Conservation (phyloP, 495 filamentous ascomycete species). For the Geoglossum glabrum region DNA sequence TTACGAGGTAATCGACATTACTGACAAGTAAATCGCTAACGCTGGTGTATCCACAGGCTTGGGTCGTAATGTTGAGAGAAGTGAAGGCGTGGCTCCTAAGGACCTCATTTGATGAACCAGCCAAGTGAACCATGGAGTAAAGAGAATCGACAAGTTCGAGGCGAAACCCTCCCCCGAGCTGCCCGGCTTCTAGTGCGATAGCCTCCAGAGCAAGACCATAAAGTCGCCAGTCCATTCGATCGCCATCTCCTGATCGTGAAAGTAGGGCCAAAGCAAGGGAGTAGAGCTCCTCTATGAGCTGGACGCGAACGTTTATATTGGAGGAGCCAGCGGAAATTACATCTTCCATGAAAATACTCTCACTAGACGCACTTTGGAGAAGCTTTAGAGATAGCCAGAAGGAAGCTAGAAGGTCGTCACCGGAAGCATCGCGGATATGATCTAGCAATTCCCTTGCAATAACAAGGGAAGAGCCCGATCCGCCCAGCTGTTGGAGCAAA, state of each 20-base stretch:
- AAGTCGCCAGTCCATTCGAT: constrained; percentile 45
- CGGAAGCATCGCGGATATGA: constrained; percentile 32
- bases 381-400: constrained; percentile 71
- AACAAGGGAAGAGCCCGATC: constrained; percentile 18
- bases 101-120: constrained; percentile 49
- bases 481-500: constrained; percentile 22
- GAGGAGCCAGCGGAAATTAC: constrained; percentile 33
- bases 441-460: constrained; percentile 28
- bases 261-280: constrained; percentile 50
- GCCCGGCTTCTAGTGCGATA: constrained; percentile 47
- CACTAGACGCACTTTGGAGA: constrained; percentile 31
- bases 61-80: constrained; percentile 59
- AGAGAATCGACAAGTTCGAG: constrained; percentile 77
- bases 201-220: constrained; percentile 55
- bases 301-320: constrained; percentile 23
- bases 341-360: constrained; percentile 37
- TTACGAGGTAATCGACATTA: constrained; percentile 93
- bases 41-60: constrained; percentile 50
- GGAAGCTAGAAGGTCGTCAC: constrained; percentile 38
- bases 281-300: constrained; percentile 61
- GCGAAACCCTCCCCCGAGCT: constrained; percentile 49
- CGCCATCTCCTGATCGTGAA: constrained; percentile 23
- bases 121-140: constrained; percentile 68
- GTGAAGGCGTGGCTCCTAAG: constrained; percentile 69
- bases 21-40: constrained; percentile 67